Evolutionary conservation across 306 rosid genomes (phyloP).

Genomic region (Pachyrhizus erosus): DNA sequence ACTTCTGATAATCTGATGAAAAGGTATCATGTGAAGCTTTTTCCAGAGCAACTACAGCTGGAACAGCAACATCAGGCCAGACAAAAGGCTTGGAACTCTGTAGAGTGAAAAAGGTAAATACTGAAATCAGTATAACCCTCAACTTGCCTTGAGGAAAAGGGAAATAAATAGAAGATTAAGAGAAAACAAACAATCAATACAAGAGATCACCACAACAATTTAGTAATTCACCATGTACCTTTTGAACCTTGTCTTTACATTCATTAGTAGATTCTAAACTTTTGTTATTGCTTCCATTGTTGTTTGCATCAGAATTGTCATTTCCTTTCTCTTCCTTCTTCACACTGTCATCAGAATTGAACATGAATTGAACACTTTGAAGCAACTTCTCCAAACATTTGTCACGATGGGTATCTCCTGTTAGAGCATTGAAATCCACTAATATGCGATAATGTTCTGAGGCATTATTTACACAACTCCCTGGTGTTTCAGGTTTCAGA

Average conservation of each 20-base stretch:
- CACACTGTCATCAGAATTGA: slow-evolving; percentile 48
- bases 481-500: slow-evolving; percentile 77
- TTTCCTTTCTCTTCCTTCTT: slow-evolving; percentile 60
- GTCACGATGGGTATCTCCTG: slow-evolving; percentile 83
- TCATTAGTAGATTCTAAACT: slow-evolving; percentile 46
- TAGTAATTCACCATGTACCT: slow-evolving; percentile 58
- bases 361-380: slow-evolving; percentile 60
- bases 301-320: slow-evolving; percentile 51
- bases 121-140: slow-evolving; percentile 33
- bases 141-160: slow-evolving; percentile 4
- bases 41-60: slow-evolving; percentile 83
- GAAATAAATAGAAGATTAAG: slow-evolving; percentile 1
- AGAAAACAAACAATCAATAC: slow-evolving; percentile 25
- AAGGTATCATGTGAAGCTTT: slow-evolving; percentile 76
- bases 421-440: slow-evolving; percentile 59
- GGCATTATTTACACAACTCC: slow-evolving; percentile 57
- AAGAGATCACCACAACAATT: slow-evolving; percentile 14
- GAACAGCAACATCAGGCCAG: slow-evolving; percentile 91
- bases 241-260: slow-evolving; percentile 54
- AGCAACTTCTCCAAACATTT: slow-evolving; percentile 81
- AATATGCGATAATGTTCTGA: slow-evolving; percentile 70
- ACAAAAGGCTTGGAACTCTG: slow-evolving; percentile 68
- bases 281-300: slow-evolving; percentile 51
- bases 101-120: slow-evolving; percentile 32
- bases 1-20: slow-evolving; percentile 73